A percentile compares a stretch with the other conserved stretches of the same genome.
Evolutionary conservation across 768 basidiomycete genomes (phyloP).

Genomic region (Cubamyces sp.): DNA sequence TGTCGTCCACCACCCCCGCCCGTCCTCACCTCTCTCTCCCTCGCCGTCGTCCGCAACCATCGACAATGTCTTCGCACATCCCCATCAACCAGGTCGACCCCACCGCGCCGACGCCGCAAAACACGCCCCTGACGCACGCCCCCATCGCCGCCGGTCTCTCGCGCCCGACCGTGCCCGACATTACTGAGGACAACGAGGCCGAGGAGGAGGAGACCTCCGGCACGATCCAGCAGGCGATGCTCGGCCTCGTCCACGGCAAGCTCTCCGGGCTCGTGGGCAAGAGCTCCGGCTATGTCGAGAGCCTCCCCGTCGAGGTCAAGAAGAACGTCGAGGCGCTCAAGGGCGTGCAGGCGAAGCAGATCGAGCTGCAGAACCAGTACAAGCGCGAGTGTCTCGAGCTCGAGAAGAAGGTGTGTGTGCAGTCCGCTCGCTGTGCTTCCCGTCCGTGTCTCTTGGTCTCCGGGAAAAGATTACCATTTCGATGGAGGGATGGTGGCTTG

Average conservation of each 20-base stretch:
- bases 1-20: conserved; percentile 24
- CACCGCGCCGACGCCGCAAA: conserved; percentile 92
- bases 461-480: no score
- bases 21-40: conserved; percentile 21
- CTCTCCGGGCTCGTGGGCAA: conserved; percentile 85
- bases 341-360: conserved; percentile 91
- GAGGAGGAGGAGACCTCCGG: conserved; percentile 55
- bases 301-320: conserved; percentile 79
- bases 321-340: conserved; percentile 89
- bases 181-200: conserved; percentile 78
- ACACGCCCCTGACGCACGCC: conserved; percentile 84
- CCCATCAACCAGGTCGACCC: conserved; percentile 62
- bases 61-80: conserved; percentile 62
- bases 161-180: conserved; percentile 87
- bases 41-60: conserved; percentile 36
- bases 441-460: not conserved
- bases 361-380: conserved; percentile 89
- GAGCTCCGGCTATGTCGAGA: conserved; percentile 95
- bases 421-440: not conserved
- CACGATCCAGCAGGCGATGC: conserved; percentile 64
- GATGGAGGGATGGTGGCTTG: not conserved
- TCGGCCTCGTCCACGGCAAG: conserved; percentile 87
- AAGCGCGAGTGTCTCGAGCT: conserved; percentile 94
- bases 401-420: conserved; percentile 82
- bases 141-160: conserved; percentile 82